Percentiles rank a stretch among this genome's conserved stretches.
These are phyloP conservation scores for Lasiosphaeria hispida DNA, from an alignment of 495 filamentous ascomycete species.

Conservation along the genomic window DNA sequence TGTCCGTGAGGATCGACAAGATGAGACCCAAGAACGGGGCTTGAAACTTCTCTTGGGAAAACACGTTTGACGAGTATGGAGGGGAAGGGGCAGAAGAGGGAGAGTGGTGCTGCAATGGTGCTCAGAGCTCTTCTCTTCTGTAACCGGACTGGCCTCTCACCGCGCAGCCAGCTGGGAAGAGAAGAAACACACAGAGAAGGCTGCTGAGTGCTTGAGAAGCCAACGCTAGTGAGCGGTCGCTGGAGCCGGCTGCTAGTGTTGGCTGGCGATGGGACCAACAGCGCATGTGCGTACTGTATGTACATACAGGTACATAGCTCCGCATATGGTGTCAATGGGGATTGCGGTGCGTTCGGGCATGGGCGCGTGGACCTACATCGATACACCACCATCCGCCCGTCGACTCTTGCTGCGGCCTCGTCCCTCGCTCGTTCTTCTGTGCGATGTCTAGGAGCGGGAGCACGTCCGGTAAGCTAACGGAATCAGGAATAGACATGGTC, in stretches of 20 bases:
- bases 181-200: not conserved
- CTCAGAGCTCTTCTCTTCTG: not conserved
- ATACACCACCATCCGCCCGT: no score
- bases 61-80: conserved; percentile 5
- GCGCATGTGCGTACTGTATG: no score
- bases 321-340: no score
- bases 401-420: no score
- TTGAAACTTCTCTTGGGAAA: conserved; percentile 32
- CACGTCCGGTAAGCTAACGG: not conserved
- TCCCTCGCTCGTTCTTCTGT: not conserved
- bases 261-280: no score
- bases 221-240: no score
- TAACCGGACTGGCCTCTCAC: not conserved
- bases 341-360: no score
- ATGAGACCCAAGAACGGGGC: conserved; percentile 36
- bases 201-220: no score
- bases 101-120: not conserved
- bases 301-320: no score
- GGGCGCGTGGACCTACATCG: no score
- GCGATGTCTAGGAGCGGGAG: not conserved
- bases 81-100: not conserved
- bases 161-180: not conserved
- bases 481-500: not conserved
- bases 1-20: conserved; percentile 33
- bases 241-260: no score